Base-by-base conservation (phyloP, 1,139 yeast genomes). In the Kodamaea alishanica region DNA sequence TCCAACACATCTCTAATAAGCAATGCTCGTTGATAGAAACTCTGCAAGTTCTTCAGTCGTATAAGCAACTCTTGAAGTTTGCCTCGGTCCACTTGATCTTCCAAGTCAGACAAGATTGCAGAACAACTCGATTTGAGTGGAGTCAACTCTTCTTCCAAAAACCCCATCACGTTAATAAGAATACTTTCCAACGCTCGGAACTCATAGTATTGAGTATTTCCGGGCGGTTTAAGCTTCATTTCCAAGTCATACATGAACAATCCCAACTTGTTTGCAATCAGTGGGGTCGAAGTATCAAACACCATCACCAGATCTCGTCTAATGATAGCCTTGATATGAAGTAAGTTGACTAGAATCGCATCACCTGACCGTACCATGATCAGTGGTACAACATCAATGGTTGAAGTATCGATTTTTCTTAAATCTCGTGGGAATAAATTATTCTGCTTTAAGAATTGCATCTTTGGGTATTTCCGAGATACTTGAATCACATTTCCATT, bases 151-250 rank as follows among this genome's bases (percentile, higher is more conserved):
- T 94, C 81, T 43, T 88, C 94, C 32, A 94, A 63, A 42, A 86
- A 84, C 8, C 92, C 79, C 62, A 89, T 78, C 1, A 90, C 95
- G 45, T 87, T 84, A 33, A 90, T 81, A 46, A 94, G 74, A 9
- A 94, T 87, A 1, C 94, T 80, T 56, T 94, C 98, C 34, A 94
- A 62, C 0, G 96, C 98, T 34, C 94, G 71, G 60, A 90, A 84
- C 56, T 94, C 99, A 60, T 86, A 94, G 1, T 66, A 69, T 33
- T 70, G 61, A 29, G 52, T 44, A 45, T 57, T 26, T 30, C 56
- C 51, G 55, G 60, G 66, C 44, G 66, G 59, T 22, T 81, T 80
- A 41, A 94, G 68, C 58, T 87, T 87, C 50, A 85, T 81, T 50
- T 88, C 95, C 41, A 94, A 65, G 57, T 88, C 97, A 55, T 87